Base-by-base conservation (phyloP, 1,284 basidiomycete species). In the Austroboletus niveus region DNA sequence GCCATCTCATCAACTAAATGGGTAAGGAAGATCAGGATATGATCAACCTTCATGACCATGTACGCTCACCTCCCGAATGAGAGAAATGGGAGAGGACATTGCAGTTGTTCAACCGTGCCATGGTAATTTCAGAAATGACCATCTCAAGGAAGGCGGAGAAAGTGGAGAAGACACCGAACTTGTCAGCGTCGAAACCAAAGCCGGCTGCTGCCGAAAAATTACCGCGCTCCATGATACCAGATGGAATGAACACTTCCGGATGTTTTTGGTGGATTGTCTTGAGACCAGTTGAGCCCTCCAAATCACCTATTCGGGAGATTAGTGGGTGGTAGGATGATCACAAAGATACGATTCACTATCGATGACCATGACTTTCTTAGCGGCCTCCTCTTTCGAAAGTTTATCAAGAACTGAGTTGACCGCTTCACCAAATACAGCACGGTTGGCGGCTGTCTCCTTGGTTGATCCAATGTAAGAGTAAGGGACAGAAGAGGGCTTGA, bases 91-190 rank as follows among this genome's bases (percentile, higher is more conserved):
- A 86, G 30, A 93, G 79, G 15, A 93, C 83, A 64, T 93, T 93
- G 75, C 88, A 89, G 63, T 86, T 79, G 70, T 92, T 92, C 63
- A 92, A 70, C 49, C 89, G 81, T 15, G 91, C 91, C 91, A 93
- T 93, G n/a, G 90, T 92, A 51, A 92, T 74, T 66, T 93, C 91
- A 3, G 89, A 92, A 53, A 92, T 70, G 53, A 89, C 75, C 91
- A 93, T 93, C 77, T 93, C 90, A 54, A 92, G 75, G 77, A 93
- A 93, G 5, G 91, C 90, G 45, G 87, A 88, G 73, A 93, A 93
- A 6, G 90, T 93, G 22, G 87, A 90, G 75, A 89, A 90, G 54
- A 91, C 86, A 59, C 87, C 87, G 55, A 84, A 88, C 68, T 87
- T 89, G 59, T 87, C 76, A 43, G 75, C 69, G 42, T 80, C 83